Conservation (phyloP, 148 eudicot species). For the Fagopyrum esculentum region DNA sequence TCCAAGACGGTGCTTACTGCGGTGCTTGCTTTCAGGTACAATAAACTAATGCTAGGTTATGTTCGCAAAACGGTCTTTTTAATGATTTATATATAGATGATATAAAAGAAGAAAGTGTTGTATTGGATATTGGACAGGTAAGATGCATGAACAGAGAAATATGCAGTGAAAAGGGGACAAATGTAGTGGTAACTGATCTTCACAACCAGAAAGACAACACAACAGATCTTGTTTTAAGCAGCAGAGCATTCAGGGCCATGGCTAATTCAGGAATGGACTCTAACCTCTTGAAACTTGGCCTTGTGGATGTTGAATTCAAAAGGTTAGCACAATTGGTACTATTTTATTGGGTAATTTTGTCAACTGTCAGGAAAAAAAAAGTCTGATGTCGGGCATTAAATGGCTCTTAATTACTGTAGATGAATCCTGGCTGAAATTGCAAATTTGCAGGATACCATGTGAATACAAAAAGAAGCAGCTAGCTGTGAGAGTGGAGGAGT, state of each 20-base stretch:
- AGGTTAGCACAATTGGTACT: constrained; percentile 31
- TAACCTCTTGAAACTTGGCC: constrained; percentile 38
- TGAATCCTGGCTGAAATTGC: background rate
- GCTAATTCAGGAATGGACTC: constrained; percentile 46
- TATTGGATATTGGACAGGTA: constrained; percentile 30
- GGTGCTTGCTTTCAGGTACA: constrained; percentile 82
- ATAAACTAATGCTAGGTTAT: too few relatives aligned
- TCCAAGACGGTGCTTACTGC: constrained; percentile 67
- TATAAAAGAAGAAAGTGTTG: background rate
- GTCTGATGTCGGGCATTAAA: background rate
- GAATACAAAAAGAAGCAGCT: constrained; percentile 52
- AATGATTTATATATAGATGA: too few relatives aligned
- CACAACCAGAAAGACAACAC: constrained; percentile 27
- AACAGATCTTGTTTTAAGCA: constrained; percentile 57
- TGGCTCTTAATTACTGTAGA: background rate
- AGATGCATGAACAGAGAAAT: constrained; percentile 46
- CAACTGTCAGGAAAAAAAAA: background rate
- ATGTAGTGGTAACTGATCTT: constrained; percentile 47
- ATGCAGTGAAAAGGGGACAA: constrained; percentile 45
- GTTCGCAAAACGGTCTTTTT: too few relatives aligned
- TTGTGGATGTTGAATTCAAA: constrained; percentile 28
- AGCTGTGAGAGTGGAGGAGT: constrained; percentile 66
- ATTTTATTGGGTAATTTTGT: background rate
- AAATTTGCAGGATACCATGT: constrained; percentile 59
- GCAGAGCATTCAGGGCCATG: constrained; percentile 53